These are phyloP conservation scores for Neurospora sp. DNA, from an alignment of 495 filamentous ascomycete genomes.

Conservation along the genomic window DNA sequence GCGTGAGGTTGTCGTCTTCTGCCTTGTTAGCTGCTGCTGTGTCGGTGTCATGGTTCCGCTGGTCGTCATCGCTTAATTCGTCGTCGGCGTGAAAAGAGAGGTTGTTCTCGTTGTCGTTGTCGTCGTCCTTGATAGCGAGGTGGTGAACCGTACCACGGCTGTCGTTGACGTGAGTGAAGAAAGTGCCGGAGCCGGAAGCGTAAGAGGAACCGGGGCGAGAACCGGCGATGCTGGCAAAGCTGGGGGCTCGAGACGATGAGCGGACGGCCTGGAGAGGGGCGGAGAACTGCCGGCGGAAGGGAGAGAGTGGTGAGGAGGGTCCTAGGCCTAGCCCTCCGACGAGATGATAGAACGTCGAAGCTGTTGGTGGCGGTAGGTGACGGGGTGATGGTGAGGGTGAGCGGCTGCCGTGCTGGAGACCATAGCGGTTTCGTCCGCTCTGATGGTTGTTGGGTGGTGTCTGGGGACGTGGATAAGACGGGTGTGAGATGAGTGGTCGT, in stretches of 20 bases:
- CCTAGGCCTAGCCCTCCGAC: conserved; percentile 11
- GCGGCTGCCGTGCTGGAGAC: not conserved
- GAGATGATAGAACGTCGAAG: conserved; percentile 24
- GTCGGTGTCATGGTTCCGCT: not conserved
- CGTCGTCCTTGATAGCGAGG: conserved; percentile 6
- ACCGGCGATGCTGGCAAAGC: not conserved
- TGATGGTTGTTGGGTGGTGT: not conserved
- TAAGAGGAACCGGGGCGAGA: not conserved
- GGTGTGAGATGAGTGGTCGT: not conserved
- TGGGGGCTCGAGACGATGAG: not conserved
- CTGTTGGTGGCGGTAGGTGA: conserved; percentile 1
- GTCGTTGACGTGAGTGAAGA: not conserved
- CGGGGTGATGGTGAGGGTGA: not conserved
- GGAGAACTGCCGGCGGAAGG: conserved; percentile 19
- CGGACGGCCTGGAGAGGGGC: not conserved
- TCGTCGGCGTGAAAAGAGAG: not conserved
- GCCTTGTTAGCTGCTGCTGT: not conserved
- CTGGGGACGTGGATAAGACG: not conserved
- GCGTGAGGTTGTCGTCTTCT: conserved; percentile 16
- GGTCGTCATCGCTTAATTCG: conserved; percentile 3
- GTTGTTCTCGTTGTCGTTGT: not conserved
- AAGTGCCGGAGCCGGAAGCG: not conserved
- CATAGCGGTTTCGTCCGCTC: not conserved
- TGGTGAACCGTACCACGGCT: conserved; percentile 13
- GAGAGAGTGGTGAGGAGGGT: conserved; percentile 22